Conservation (phyloP, 2,329 filamentous ascomycete species). For the Penicillium decumbens region DNA sequence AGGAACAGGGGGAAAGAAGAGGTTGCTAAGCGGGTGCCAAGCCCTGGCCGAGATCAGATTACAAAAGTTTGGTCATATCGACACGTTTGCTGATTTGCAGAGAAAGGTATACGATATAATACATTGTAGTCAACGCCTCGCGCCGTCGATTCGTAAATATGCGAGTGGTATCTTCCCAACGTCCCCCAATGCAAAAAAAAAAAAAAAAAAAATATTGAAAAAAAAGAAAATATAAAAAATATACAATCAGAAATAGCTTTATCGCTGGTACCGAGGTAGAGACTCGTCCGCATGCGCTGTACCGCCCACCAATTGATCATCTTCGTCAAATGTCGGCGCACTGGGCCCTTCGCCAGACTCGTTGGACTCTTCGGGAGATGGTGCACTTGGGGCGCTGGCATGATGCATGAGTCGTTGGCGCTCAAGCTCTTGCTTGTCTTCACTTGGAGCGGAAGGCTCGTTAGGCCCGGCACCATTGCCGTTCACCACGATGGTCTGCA, state of each 20-base stretch:
- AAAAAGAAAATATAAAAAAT: constrained; percentile 5
- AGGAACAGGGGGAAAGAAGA: constrained; percentile 2
- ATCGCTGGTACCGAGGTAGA: constrained; percentile 45
- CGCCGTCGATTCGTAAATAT: constrained; percentile 13
- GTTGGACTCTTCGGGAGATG: constrained; percentile 19
- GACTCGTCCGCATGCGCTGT: constrained; percentile 38
- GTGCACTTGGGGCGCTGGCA: constrained; percentile 54
- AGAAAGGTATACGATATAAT: constrained; percentile 12
- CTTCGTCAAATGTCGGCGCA: constrained; percentile 57
- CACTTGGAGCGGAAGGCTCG: constrained; percentile 35
- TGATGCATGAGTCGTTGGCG: constrained; percentile 59
- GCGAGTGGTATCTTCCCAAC: constrained; percentile 33
- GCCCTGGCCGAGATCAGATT: constrained; percentile 12
- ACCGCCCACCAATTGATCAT: constrained; percentile 45
- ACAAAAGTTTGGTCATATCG: not conserved
- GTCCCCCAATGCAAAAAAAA: constrained; percentile 26
- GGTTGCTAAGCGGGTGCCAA: constrained; percentile 22
- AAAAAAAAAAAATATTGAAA: no score
- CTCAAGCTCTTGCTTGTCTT: constrained; percentile 79
- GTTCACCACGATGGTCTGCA: constrained; percentile 31
- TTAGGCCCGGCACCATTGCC: constrained; percentile 44
- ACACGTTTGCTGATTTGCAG: not conserved
- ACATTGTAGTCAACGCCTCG: constrained; percentile 18
- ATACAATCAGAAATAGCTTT: constrained; percentile 15
- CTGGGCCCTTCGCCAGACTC: constrained; percentile 41